Conservation (phyloP, 257 asterid genomes). For the Solanum paucissectum region DNA sequence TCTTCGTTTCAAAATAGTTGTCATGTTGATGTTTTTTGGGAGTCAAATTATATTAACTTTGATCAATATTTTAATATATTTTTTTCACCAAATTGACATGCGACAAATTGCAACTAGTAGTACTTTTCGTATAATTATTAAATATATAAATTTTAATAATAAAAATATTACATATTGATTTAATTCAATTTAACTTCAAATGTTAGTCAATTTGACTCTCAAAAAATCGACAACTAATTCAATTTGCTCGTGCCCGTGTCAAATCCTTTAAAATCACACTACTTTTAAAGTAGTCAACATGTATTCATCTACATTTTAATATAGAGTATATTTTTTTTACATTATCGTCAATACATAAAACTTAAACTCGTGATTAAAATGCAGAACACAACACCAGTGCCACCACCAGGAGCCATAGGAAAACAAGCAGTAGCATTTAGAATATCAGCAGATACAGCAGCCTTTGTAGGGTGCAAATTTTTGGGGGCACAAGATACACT, state of each 20-base stretch:
- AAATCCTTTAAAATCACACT: background rate
- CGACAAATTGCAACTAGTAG: background rate
- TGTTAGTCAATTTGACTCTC: background rate
- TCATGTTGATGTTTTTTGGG: background rate
- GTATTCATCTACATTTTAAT: background rate
- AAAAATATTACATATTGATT: background rate
- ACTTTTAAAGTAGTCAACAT: background rate
- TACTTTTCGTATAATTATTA: background rate
- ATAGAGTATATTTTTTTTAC: too few species aligned
- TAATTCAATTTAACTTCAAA: background rate
- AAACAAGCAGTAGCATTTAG: slow-evolving; percentile 90
- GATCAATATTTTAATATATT: background rate
- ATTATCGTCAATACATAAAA: background rate
- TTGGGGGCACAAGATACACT: slow-evolving; percentile 92
- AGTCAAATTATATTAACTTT: background rate
- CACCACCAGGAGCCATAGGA: slow-evolving; percentile 72
- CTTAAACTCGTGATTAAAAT: background rate
- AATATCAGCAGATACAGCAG: slow-evolving; percentile 83
- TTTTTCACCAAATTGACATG: background rate
- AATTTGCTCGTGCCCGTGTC: background rate
- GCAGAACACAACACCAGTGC: slow-evolving; percentile 84
- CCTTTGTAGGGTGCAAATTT: slow-evolving; percentile 64
- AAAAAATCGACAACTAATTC: background rate
- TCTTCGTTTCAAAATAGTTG: background rate
- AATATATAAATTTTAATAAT: background rate